Conservation (phyloP, 148 eudicot species). For the Spergularia bocconei region DNA sequence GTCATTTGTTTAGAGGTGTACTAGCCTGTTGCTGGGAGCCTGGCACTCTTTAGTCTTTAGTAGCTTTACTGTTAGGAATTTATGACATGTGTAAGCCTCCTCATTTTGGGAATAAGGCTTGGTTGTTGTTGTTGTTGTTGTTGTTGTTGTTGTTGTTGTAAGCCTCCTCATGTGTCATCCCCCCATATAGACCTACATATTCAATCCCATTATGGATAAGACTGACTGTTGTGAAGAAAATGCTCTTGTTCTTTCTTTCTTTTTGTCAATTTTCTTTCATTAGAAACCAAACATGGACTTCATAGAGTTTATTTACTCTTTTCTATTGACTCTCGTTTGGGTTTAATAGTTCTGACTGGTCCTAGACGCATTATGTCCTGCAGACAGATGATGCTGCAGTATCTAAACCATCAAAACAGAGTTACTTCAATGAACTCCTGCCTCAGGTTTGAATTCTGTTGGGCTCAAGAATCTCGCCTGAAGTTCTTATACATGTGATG, state of each 20-base stretch:
- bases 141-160: no score
- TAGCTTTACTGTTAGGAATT: neutral
- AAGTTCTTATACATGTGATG: neutral
- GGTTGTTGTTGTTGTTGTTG: no score
- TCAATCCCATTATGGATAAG: neutral
- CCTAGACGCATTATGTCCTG: slow-evolving; percentile 13
- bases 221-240: neutral
- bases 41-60: no score
- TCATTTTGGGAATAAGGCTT: no score
- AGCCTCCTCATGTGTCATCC: neutral
- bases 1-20: no score
- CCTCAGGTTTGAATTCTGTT: slow-evolving; percentile 37
- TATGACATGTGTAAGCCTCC: neutral
- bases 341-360: neutral
- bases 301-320: neutral
- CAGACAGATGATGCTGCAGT: slow-evolving; percentile 31
- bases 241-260: no score
- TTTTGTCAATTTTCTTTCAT: neutral
- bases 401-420: slow-evolving; percentile 21
- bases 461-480: neutral
- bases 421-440: slow-evolving; percentile 29
- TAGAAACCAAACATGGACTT: neutral
- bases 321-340: neutral
- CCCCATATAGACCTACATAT: neutral
- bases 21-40: no score